phyloP scores from a whole-genome alignment of 352 stramenopile genomes.

The Phytophthora meadii region DNA sequence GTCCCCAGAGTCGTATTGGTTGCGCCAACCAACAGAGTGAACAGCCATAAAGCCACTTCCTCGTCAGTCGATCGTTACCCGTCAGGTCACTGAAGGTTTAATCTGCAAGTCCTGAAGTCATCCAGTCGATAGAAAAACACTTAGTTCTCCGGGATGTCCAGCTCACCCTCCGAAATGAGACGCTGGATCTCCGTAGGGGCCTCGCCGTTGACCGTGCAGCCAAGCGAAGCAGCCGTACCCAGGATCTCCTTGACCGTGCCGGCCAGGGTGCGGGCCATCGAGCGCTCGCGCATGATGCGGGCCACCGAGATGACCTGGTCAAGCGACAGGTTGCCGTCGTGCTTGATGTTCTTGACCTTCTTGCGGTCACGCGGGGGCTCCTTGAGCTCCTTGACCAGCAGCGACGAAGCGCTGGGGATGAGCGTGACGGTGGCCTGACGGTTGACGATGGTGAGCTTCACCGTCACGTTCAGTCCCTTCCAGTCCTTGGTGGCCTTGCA shows the following conservation, averaged over 20 bases:
- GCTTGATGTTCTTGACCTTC: slow-evolving; percentile 99
- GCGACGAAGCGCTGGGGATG: slow-evolving; percentile 97
- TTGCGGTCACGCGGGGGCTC: slow-evolving; percentile 99
- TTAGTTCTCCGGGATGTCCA: slow-evolving; percentile 98
- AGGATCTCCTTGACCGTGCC: slow-evolving; percentile 99
- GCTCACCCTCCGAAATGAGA: slow-evolving; percentile 96
- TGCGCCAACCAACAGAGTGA: slow-evolving; percentile 16
- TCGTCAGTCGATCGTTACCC: slow-evolving; percentile 21
- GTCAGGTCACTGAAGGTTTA: slow-evolving; percentile 7
- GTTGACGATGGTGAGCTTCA: slow-evolving; percentile 99
- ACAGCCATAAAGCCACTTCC: slow-evolving; percentile 5
- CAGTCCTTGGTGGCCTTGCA: slow-evolving; percentile 99
- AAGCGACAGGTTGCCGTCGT: slow-evolving; percentile 99
- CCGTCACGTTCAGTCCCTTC: slow-evolving; percentile 99
- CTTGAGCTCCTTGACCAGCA: slow-evolving; percentile 99
- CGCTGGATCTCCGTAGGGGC: slow-evolving; percentile 96
- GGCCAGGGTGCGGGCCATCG: slow-evolving; percentile 95
- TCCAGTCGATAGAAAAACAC: slow-evolving; percentile 16
- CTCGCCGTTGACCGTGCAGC: slow-evolving; percentile 99
- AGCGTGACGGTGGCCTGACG: slow-evolving; percentile 97
- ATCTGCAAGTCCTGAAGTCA: slow-evolving; percentile 16
- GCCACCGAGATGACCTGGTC: slow-evolving; percentile 99
- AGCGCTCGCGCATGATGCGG: slow-evolving; percentile 97
- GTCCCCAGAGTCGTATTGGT: slow-evolving; percentile 43
- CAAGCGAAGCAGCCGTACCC: slow-evolving; percentile 98